Percentiles rank a stretch among this genome's conserved stretches.
These are phyloP conservation scores for Cladosporium halotolerans DNA, from an alignment of 2,329 filamentous ascomycete species.

Conservation along the genomic window DNA sequence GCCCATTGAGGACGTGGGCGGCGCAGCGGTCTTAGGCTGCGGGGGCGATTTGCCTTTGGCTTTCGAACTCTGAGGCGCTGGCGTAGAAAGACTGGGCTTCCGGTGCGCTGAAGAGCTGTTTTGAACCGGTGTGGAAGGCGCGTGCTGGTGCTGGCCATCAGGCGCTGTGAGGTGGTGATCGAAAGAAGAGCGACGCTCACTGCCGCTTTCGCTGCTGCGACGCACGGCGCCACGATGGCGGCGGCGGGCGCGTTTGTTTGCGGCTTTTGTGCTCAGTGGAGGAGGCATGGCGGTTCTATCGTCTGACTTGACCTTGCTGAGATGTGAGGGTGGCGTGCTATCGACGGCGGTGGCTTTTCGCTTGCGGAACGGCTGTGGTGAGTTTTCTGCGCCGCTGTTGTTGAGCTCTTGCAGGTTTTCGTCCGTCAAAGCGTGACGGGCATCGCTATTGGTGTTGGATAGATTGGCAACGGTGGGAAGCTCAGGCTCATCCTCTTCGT, in stretches of 20 bases:
- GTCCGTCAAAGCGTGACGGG: background rate
- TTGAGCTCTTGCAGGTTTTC: background rate
- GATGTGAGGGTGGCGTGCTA: background rate
- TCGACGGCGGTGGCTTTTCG: background rate
- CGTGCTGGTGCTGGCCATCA: background rate
- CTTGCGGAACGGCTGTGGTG: background rate
- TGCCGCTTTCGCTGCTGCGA: background rate
- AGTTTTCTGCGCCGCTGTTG: conserved; percentile 2
- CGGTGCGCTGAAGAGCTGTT: background rate
- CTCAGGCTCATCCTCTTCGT: conserved; percentile 2
- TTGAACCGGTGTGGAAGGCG: background rate
- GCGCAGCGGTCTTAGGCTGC: background rate
- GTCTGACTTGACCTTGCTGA: background rate
- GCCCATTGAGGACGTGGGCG: background rate
- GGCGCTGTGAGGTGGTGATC: background rate
- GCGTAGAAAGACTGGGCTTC: background rate
- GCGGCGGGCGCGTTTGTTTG: background rate
- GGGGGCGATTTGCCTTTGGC: background rate
- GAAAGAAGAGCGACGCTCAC: conserved; percentile 5
- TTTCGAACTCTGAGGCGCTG: background rate
- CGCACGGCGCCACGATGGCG: background rate
- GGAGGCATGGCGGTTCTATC: conserved; percentile 4
- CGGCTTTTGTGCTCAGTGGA: background rate
- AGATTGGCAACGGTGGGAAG: background rate
- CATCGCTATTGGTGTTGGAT: background rate